A percentile compares a stretch with the other conserved stretches of the same genome.
phyloP scores from a whole-genome alignment of 2,329 filamentous ascomycete genomes.

The Nemania bipapillata region DNA sequence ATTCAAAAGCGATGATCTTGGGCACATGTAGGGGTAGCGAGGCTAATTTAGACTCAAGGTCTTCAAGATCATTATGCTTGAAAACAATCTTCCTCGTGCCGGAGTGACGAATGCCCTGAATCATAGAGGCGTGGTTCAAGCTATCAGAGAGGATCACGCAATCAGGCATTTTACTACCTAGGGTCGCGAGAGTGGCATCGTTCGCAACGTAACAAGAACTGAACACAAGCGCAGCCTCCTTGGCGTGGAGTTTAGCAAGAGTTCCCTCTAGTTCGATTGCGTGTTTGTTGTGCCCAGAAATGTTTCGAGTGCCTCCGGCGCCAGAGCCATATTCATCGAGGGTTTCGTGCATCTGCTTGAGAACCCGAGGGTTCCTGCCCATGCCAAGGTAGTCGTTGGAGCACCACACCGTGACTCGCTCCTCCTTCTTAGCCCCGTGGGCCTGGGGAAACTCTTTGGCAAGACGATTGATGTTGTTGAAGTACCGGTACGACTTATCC shows the following conservation, averaged over 20 bases:
- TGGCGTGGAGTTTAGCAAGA: slow-evolving; percentile 86
- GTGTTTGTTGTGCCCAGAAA: slow-evolving; percentile 96
- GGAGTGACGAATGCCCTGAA: slow-evolving; percentile 97
- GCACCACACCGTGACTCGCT: slow-evolving; percentile 97
- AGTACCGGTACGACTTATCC: slow-evolving; percentile 99
- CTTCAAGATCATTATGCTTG: slow-evolving; percentile 96
- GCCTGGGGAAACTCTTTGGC: slow-evolving; percentile 96
- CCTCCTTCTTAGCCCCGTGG: slow-evolving; percentile 84
- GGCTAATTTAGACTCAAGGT: slow-evolving; percentile 91
- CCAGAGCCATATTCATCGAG: slow-evolving; percentile 94
- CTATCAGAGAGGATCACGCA: slow-evolving; percentile 98
- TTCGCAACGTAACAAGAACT: slow-evolving; percentile 99
- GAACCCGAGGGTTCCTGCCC: slow-evolving; percentile 87
- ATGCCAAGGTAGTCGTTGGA: slow-evolving; percentile 99
- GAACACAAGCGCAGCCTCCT: slow-evolving; percentile 93
- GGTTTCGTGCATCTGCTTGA: slow-evolving; percentile 93
- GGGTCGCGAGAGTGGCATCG: slow-evolving; percentile 92
- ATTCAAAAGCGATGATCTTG: slow-evolving; percentile 99
- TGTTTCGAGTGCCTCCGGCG: slow-evolving; percentile 94
- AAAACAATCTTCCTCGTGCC: slow-evolving; percentile 98
- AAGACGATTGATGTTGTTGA: slow-evolving; percentile 99
- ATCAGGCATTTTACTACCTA: slow-evolving; percentile 95
- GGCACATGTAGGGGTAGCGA: slow-evolving; percentile 84
- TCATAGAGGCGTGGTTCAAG: slow-evolving; percentile 98
- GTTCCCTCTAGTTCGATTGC: slow-evolving; percentile 85